Conservation (phyloP, 768 basidiomycete species). For the Termitomyces sp. region DNA sequence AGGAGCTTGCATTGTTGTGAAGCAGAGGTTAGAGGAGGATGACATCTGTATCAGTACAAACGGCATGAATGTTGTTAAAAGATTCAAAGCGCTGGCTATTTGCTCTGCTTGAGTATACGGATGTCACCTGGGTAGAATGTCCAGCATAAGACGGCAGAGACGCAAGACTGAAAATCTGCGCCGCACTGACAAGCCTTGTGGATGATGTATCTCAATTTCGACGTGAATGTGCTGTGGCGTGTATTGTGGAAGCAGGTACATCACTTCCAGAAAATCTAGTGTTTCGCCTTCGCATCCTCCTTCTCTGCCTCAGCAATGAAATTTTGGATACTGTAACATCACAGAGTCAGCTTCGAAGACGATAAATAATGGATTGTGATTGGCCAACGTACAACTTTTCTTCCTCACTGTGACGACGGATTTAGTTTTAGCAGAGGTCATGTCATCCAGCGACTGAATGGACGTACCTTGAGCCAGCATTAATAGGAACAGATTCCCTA, state of each 20-base stretch:
- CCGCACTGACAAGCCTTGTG: background rate
- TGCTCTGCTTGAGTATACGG: background rate
- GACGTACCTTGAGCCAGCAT: conserved; percentile 65
- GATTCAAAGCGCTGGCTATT: background rate
- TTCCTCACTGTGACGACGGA: conserved; percentile 55
- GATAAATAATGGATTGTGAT: background rate
- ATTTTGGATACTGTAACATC: conserved; percentile 64
- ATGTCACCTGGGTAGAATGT: background rate
- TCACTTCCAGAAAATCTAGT: conserved; percentile 24
- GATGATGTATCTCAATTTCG: background rate
- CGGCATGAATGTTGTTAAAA: background rate
- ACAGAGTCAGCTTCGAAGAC: conserved; percentile 22
- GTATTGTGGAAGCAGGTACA: conserved; percentile 9
- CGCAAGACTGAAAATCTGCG: background rate
- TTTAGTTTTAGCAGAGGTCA: conserved; percentile 9
- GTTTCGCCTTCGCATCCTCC: conserved; percentile 50
- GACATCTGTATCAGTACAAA: too few relatives aligned
- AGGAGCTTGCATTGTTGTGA: background rate
- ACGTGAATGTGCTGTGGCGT: conserved; percentile 6
- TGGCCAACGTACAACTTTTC: conserved; percentile 66
- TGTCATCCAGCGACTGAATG: background rate
- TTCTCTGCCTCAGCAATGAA: conserved; percentile 84
- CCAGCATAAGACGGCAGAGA: background rate
- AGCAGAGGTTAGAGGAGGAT: background rate
- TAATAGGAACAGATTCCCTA: conserved; percentile 59